Evolutionary conservation across 2,329 filamentous ascomycete genomes (phyloP), one percentile per base, ranked within the genome.

Genomic region (Apiospora sp.): DNA sequence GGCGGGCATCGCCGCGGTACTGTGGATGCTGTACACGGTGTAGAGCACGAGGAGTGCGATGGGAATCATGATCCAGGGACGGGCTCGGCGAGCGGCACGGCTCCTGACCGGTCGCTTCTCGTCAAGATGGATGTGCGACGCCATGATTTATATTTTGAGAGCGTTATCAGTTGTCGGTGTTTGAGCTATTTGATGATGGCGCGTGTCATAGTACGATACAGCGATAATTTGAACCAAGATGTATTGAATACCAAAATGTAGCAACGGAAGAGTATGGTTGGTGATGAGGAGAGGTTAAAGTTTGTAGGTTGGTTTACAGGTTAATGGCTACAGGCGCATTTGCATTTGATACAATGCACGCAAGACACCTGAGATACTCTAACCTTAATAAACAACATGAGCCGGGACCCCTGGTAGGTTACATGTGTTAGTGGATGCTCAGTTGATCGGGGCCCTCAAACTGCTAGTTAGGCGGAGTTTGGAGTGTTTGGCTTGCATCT

Each of bases 61-160:
- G 69, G 76, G 58, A n/a, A 78, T 43, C 30, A 76, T 48, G 0
- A 79, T 34, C 54, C 80, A 37, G 7, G 77, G 73, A 72, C 78
- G 77, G 70, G 77, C 75, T 73, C 78, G 77, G 70, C 78, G 77
- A 69, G 76, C 76, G 67, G 75, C 43, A 69, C 75, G 77, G 70
- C 67, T 75, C 69, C 75, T 77, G 41, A 72, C 43, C 51, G 76
- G 75, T 19, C 77, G 77, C 71, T 78, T 81, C 61, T 81, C 79
- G 46, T 81, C 80, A 41, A 81, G 78, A 68, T 74, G 77, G 58
- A 77, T 79, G 61, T 75, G 79, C 69, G 74, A 77, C 49, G 77
- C 77, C 80, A 81, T 81, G 19, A 19, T 72, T 41, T 22, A 10
- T 64, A 41, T 41, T 24, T 24, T 41, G 19, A 41, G 30, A 12